These are phyloP conservation scores for Chamaecrista fasciculata DNA, from an alignment of 306 rosid species.

Conservation along the genomic window DNA sequence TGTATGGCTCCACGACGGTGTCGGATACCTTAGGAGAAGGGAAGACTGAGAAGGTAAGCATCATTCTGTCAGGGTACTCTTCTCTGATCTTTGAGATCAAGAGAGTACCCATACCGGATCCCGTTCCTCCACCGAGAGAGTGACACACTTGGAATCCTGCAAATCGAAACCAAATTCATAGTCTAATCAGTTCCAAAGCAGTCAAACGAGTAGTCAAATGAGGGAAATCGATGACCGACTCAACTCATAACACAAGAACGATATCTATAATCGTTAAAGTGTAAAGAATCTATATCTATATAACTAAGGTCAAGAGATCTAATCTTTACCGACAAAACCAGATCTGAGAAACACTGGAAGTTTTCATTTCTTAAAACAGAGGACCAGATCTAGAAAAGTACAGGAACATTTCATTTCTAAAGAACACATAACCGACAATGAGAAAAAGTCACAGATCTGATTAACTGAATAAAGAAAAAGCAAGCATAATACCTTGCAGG, in stretches of 20 bases:
- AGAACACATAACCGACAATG: neutral
- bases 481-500: conserved; percentile 55
- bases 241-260: no score
- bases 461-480: neutral
- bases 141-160: conserved; percentile 78
- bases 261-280: no score
- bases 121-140: conserved; percentile 79
- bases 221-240: no score
- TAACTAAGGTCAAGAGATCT: no score
- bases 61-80: conserved; percentile 46
- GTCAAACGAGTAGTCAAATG: no score
- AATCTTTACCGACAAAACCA: neutral
- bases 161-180: neutral
- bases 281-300: no score
- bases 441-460: no score
- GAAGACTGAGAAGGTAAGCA: conserved; percentile 41
- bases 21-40: conserved; percentile 51
- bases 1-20: conserved; percentile 79
- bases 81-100: conserved; percentile 50
- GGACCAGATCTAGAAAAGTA: neutral
- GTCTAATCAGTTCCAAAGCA: no score
- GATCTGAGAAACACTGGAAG: neutral
- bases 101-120: conserved; percentile 82
- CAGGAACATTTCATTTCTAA: neutral
- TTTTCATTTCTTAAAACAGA: neutral